phyloP scores from a whole-genome alignment of 495 filamentous ascomycete species.

The Neurospora sp. region DNA sequence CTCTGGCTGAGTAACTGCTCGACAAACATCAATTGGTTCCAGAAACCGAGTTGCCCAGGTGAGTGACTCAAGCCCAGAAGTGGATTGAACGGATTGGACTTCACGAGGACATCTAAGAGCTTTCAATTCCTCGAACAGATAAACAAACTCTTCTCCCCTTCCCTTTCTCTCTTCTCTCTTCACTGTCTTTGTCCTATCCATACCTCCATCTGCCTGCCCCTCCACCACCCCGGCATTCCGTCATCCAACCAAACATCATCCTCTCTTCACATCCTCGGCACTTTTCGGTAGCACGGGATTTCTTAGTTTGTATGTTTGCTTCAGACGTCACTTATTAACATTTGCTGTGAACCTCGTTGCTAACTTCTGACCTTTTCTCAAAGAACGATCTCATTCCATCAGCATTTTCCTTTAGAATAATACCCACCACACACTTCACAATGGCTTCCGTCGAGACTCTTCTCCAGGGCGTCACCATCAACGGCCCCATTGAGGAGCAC shows the following conservation, averaged over 20 bases:
- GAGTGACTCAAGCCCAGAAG: not conserved
- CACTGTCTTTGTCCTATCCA: not conserved
- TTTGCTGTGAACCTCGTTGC: not conserved
- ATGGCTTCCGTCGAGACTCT: constrained; percentile 68
- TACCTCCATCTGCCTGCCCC: not conserved
- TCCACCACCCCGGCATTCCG: not conserved
- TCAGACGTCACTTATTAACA: not conserved
- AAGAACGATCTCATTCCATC: not conserved
- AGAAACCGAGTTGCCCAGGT: not conserved
- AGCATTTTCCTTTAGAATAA: not conserved
- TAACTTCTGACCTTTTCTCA: not conserved
- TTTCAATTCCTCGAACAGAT: not conserved
- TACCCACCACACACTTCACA: constrained; percentile 15
- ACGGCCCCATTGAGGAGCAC: constrained; percentile 65
- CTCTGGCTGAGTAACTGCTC: not conserved
- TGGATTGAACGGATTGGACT: not conserved
- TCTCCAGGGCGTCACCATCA: constrained; percentile 80
- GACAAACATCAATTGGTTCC: not conserved
- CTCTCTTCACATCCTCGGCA: constrained; percentile 7
- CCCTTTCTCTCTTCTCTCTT: not conserved
- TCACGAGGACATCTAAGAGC: not conserved
- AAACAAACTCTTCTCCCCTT: not conserved
- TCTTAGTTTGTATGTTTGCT: not conserved
- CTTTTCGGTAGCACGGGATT: not conserved
- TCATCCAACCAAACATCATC: not conserved